Conservation (phyloP, 768 basidiomycete species). For the Roridomyces roridus region DNA sequence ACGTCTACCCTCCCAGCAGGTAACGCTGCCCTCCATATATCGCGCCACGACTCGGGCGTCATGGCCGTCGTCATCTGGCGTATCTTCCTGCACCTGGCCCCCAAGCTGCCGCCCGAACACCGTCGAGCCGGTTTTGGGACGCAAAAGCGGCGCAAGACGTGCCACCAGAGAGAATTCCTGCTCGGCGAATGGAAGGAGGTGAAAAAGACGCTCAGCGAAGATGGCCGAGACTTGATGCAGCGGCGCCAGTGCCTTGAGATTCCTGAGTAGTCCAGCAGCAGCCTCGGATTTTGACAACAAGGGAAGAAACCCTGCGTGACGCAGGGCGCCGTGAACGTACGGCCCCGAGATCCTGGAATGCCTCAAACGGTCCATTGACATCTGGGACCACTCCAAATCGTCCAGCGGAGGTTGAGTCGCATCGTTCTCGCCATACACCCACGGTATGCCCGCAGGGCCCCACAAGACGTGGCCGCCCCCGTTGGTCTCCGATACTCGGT, state of each 20-base stretch:
- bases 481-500: no score
- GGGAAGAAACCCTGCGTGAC: no score
- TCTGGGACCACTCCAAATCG: no score
- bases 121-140: not conserved
- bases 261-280: no score
- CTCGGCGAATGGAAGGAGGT: not conserved
- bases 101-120: not conserved
- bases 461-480: no score
- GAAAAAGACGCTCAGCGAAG: slow-evolving; percentile 6
- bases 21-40: not conserved
- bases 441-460: no score
- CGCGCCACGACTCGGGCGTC: not conserved
- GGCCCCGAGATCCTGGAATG: no score
- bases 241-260: not conserved
- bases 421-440: no score
- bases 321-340: no score
- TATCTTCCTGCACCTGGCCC: not conserved
- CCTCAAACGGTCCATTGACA: no score
- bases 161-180: not conserved
- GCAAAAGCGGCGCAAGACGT: not conserved
- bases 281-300: no score
- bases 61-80: not conserved
- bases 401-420: no score
- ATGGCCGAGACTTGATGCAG: not conserved
- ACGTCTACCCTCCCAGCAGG: not conserved